Conservation (phyloP, 2,329 filamentous ascomycete genomes). For the Pseudomassariella vexata region DNA sequence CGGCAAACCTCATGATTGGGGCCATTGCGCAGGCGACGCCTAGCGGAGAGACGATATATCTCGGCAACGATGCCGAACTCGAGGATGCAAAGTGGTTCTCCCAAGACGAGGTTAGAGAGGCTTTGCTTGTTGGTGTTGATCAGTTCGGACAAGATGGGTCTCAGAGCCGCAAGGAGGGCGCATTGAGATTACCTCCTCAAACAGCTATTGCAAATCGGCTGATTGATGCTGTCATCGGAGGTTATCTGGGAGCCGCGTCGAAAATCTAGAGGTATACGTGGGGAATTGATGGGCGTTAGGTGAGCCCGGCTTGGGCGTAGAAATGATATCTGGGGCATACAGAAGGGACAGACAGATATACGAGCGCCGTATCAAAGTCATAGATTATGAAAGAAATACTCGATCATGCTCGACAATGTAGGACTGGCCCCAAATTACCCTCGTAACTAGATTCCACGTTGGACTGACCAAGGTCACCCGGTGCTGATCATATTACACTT, state of each 20-base stretch:
- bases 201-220: constrained; percentile 93
- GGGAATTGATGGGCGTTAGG: too few species aligned
- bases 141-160: constrained; percentile 60
- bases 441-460: too few species aligned
- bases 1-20: constrained; percentile 78
- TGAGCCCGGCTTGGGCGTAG: too few species aligned
- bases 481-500: not conserved
- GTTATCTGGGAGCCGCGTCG: constrained; percentile 54
- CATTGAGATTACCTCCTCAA: constrained; percentile 71
- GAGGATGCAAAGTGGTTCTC: constrained; percentile 86
- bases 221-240: constrained; percentile 71
- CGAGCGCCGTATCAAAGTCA: too few species aligned
- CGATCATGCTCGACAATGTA: too few species aligned
- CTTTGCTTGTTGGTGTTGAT: constrained; percentile 62
- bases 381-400: too few species aligned
- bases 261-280: too few species aligned
- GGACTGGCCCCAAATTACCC: too few species aligned
- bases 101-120: constrained; percentile 73
- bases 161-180: constrained; percentile 67
- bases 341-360: too few species aligned
- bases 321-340: too few species aligned
- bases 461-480: not conserved
- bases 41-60: constrained; percentile 68
- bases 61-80: constrained; percentile 86
- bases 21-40: constrained; percentile 83